These are phyloP conservation scores for Nicotiana sylvestris DNA, from an alignment of 257 asterid genomes.

Conservation along the genomic window DNA sequence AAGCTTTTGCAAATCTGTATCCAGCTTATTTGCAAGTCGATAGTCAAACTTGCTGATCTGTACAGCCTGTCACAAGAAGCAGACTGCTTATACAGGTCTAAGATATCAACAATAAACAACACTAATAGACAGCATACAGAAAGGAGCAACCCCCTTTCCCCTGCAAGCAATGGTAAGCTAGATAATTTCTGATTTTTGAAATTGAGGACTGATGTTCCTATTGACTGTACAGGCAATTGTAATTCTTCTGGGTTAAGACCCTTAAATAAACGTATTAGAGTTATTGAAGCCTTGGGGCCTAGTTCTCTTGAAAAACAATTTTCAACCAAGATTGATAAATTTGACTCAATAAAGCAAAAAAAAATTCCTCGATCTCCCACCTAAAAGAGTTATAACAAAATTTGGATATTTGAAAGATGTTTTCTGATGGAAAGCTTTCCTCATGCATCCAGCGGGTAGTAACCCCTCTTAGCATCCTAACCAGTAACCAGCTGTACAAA, in stretches of 20 bases:
- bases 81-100: slow-evolving; percentile 8
- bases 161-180: neutral
- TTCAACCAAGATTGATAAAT: neutral
- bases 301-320: neutral
- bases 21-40: slow-evolving; percentile 85
- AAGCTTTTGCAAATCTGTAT: slow-evolving; percentile 80
- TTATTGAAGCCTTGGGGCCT: neutral
- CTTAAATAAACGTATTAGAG: neutral
- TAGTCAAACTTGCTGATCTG: slow-evolving; percentile 90
- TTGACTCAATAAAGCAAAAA: neutral
- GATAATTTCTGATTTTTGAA: neutral
- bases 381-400: neutral
- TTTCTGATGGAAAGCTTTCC: neutral
- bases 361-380: neutral
- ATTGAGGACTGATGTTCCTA: neutral
- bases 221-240: neutral
- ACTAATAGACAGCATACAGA: neutral
- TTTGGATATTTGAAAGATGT: neutral
- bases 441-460: neutral
- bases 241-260: neutral
- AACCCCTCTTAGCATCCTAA: neutral
- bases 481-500: neutral
- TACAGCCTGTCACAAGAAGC: slow-evolving; percentile 65
- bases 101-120: slow-evolving; percentile 3
- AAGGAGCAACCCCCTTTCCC: neutral